A percentile compares a stretch with the other conserved stretches of the same genome.
phyloP scores from a whole-genome alignment of 345 rosid genomes.

The Hypericum androsaemum region DNA sequence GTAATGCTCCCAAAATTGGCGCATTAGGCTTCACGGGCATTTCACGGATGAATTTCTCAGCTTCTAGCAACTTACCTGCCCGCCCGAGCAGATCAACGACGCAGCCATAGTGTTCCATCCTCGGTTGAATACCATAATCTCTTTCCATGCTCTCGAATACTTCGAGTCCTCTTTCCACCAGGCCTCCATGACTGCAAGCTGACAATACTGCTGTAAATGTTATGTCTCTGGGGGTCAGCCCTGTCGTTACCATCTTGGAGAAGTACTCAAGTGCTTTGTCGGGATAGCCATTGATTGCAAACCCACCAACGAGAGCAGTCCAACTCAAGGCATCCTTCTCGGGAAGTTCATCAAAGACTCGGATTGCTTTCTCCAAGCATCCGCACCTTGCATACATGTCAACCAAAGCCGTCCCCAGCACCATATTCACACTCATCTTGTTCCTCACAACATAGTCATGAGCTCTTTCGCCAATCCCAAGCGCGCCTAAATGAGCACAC shows the following conservation, averaged over 20 bases:
- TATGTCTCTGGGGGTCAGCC: conserved; percentile 45
- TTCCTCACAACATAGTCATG: conserved; percentile 42
- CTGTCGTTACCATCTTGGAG: conserved; percentile 33
- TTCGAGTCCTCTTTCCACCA: conserved; percentile 49
- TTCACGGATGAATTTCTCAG: conserved; percentile 47
- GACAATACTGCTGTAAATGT: conserved; percentile 56
- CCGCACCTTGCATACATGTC: conserved; percentile 79
- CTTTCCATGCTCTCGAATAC: conserved; percentile 47
- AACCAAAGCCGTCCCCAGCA: conserved; percentile 60
- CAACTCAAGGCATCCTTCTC: conserved; percentile 53
- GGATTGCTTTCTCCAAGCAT: conserved; percentile 37
- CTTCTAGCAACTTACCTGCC: conserved; percentile 57
- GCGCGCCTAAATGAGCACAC: conserved; percentile 63
- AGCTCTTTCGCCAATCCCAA: conserved; percentile 43
- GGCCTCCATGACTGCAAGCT: conserved; percentile 70
- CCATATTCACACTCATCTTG: conserved; percentile 32
- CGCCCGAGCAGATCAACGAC: conserved; percentile 69
- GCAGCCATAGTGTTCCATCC: conserved; percentile 76
- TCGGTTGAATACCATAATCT: conserved; percentile 37
- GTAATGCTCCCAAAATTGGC: conserved; percentile 63
- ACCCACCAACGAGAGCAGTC: conserved; percentile 60
- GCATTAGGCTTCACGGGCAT: conserved; percentile 66
- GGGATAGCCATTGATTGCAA: conserved; percentile 57
- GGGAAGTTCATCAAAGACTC: conserved; percentile 35
- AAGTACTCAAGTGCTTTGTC: conserved; percentile 40